These are phyloP conservation scores for Wickerhamiella brachini DNA, from an alignment of 805 yeast species.

Conservation along the genomic window DNA sequence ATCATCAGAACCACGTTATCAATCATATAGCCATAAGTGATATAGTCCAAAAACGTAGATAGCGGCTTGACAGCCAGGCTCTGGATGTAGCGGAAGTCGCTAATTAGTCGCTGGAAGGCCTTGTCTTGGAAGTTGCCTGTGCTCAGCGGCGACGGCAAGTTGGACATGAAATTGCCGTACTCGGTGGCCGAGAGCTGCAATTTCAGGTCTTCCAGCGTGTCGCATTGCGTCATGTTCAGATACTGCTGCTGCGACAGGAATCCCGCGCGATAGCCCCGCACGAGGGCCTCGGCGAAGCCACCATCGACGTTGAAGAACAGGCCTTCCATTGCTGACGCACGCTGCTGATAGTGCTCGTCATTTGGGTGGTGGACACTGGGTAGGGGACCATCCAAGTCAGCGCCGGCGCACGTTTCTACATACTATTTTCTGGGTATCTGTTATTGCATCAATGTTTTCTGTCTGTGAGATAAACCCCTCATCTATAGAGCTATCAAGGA, in stretches of 20 bases:
- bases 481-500: no score
- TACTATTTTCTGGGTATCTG: no score
- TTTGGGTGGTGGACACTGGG: background rate
- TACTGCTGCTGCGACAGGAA: conserved; percentile 67
- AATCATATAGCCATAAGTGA: conserved; percentile 95
- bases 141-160: conserved; percentile 68
- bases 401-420: no score
- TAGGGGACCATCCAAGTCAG: no score
- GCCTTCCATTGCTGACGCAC: conserved; percentile 58
- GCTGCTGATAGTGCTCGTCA: background rate
- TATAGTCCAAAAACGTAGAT: conserved; percentile 75
- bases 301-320: conserved; percentile 75
- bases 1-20: conserved; percentile 93
- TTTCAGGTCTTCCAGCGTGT: conserved; percentile 83
- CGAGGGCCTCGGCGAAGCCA: conserved; percentile 90
- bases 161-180: conserved; percentile 79
- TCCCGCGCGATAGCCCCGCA: conserved; percentile 86
- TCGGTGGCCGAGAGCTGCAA: conserved; percentile 92
- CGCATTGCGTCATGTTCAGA: conserved; percentile 89
- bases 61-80: conserved; percentile 73
- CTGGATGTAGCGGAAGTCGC: conserved; percentile 74
- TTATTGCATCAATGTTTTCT: no score
- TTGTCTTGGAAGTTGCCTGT: conserved; percentile 77
- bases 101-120: conserved; percentile 58
- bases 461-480: no score